Base-by-base conservation (phyloP, 2,329 filamentous ascomycete genomes). In the Venturia nashicola region DNA sequence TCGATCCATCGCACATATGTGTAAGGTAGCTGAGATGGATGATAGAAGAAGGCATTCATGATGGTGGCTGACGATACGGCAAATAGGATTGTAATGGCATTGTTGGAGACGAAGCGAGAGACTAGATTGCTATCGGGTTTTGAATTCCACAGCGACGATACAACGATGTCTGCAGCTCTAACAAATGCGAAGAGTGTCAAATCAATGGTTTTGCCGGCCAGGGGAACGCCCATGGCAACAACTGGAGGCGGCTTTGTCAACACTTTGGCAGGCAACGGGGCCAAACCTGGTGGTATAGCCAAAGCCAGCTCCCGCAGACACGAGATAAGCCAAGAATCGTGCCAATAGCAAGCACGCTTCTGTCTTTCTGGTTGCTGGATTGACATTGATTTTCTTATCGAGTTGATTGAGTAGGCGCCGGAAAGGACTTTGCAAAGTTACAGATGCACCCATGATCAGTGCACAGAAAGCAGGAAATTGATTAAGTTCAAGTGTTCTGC, bases 31-130 rank as follows among this genome's bases (percentile, higher is more conserved):
- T 83, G 81, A 43, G 83, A 79, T 0, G 90, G 89, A 11, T 79
- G 73, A 76, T 93, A 96, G 72, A 95, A 87, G 89, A 89, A 96
- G 20, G 89, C 83, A 87, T 89, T 93, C 91, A 95, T 96, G 68
- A 95, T 86, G 44, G 90, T 76, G 27, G 86, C 87, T 46, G 83
- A 86, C 23, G 89, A 91, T 42, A 81, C 73, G 55, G 87, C 84
- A 73, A 96, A 95, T 20, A 92, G 76, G 6, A 82, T 75, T 4
- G 89, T 83, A 70, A 93, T 88, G n/a, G 84, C 77, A 44, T 84
- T 72, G 36, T 71, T 70, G 36, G 76, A 73, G 7, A 74, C 64
- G 66, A 51, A 48, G 36, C 43, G 34, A 36, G 69, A 69, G 69
- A 55, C 70, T 71, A 69, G 70, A 71, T 61, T 68, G 66, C 42